Evolutionary conservation across 441 rosid species (phyloP).

Genomic region (Erysimum pusillum): DNA sequence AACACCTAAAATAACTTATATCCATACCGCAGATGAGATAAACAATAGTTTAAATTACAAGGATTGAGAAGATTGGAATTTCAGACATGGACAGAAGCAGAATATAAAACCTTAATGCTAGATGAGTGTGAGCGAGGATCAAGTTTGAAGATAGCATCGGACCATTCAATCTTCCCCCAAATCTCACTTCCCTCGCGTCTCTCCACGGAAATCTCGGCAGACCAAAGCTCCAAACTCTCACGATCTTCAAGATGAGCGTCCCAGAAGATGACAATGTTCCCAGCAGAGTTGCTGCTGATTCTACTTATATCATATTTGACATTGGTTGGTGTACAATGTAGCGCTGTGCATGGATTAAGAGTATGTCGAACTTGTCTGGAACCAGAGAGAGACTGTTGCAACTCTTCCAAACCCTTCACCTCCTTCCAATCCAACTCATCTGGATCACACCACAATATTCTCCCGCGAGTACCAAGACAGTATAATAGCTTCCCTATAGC

Average conservation of each 20-base stretch:
- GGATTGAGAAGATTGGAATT: background rate
- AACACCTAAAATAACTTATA: too few species aligned
- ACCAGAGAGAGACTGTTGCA: background rate
- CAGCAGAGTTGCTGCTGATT: background rate
- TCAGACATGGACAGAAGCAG: background rate
- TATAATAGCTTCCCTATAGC: background rate
- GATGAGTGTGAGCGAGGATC: background rate
- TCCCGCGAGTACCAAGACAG: background rate
- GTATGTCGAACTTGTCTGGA: background rate
- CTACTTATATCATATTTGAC: background rate
- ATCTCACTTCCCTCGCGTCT: background rate
- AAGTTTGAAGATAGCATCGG: background rate
- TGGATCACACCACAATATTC: background rate
- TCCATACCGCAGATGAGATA: too few species aligned
- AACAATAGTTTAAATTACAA: background rate
- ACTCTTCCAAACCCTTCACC: background rate
- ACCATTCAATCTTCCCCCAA: background rate
- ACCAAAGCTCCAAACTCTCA: constrained; percentile 1
- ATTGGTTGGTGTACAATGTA: background rate
- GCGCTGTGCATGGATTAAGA: too few species aligned
- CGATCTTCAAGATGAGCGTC: background rate
- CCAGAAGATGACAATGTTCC: background rate
- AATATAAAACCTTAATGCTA: background rate
- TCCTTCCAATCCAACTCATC: background rate
- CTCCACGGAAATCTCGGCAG: background rate